Conservation (phyloP, 768 basidiomycete genomes). For the Heimioporus sp. region DNA sequence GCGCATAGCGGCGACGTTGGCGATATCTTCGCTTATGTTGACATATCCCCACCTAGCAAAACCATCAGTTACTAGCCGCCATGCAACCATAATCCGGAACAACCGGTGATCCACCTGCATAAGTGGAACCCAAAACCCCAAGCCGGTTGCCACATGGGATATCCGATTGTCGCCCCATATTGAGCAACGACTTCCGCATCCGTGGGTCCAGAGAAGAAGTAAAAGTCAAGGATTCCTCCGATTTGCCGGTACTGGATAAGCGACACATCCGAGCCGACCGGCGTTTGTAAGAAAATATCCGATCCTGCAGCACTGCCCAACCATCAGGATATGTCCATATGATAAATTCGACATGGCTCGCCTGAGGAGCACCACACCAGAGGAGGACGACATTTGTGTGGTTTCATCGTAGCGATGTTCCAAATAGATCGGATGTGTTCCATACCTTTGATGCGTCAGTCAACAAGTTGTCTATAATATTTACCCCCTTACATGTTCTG, state of each 20-base stretch:
- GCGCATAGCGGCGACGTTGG: slow-evolving; percentile 56
- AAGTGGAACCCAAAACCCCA: slow-evolving; percentile 83
- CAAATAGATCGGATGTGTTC: slow-evolving; percentile 67
- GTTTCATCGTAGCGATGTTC: slow-evolving; percentile 65
- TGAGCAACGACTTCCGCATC: slow-evolving; percentile 63
- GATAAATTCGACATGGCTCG: slow-evolving; percentile 21
- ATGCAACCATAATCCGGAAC: background rate
- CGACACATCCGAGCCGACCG: slow-evolving; percentile 50
- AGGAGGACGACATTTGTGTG: slow-evolving; percentile 53
- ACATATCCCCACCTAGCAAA: slow-evolving; percentile 43
- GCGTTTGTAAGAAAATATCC: slow-evolving; percentile 67
- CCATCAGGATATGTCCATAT: slow-evolving; percentile 1
- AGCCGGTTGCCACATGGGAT: slow-evolving; percentile 67
- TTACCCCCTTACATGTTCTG: slow-evolving; percentile 52
- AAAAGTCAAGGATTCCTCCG: slow-evolving; percentile 76
- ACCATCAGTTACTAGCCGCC: background rate
- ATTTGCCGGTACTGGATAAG: slow-evolving; percentile 71
- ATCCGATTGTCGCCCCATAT: slow-evolving; percentile 63
- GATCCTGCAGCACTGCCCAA: slow-evolving; percentile 57
- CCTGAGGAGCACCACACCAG: slow-evolving; percentile 80
- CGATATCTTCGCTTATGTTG: slow-evolving; percentile 55
- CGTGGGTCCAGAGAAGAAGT: slow-evolving; percentile 65
- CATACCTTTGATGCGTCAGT: slow-evolving; percentile 45
- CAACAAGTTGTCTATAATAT: too few relatives aligned
- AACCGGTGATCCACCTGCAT: slow-evolving; percentile 41